Evolutionary conservation across 768 basidiomycete species (phyloP), one percentile per base, ranked within the genome.

Genomic region (Punctularia strigosozonata): DNA sequence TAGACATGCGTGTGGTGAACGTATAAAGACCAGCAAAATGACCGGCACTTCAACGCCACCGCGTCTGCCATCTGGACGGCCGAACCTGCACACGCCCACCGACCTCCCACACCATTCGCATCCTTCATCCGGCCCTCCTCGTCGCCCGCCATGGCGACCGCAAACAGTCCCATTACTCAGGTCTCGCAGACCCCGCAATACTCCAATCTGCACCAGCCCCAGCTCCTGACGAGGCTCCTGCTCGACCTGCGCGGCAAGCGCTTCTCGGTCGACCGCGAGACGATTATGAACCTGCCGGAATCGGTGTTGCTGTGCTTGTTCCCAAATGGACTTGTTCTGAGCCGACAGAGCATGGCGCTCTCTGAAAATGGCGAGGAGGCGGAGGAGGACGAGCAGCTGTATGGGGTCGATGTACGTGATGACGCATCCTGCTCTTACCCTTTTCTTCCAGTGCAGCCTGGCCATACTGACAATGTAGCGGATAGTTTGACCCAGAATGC

Each of bases 261-360:
- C 45, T 92, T 98, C 63, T 80, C 86, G 43, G 89, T 99, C 31
- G 95, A 98, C 63, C 74, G 94, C 48, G 94, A 98, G 64, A 91
- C 86, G 5, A 82, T 99, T 55, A 95, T 98, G 91, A 89, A 92
- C 57, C 71, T 99, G 15, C 95, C 95, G 2, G 95, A 99, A 73
- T 90, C 87, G 14, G 90, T 99, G 33, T 70, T 98, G 38, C 67
- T 99, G 25, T 97, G 92, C 59, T 69, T 99, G 45, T 99, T 98
- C 55, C 95, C 95, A 7, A 98, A 98, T 53, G 95, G 94, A 15
- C 76, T 97, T 43, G 90, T 97, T 26, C 71, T 97, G 39, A 90
- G 83, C 54, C 71, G 91, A 44, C 87, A 92, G 53, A 84, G 82
- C 43, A 72, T 74, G 6, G 79, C 79, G 14, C 61, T 84, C 39